phyloP scores from a whole-genome alignment of 176 grass and related monocot genomes.

The Luzula sylvatica region DNA sequence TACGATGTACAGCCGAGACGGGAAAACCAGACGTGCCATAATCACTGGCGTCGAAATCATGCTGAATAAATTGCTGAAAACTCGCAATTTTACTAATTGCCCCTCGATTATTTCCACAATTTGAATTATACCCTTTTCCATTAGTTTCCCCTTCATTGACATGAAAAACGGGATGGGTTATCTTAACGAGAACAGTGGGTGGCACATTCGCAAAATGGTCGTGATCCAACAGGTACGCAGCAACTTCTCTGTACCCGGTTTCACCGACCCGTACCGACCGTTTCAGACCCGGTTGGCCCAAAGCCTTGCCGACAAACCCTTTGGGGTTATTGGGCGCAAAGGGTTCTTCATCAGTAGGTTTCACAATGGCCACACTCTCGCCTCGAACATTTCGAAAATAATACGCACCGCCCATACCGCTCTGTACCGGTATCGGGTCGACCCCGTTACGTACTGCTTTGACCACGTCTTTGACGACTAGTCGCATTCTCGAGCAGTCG shows the following conservation, averaged over 20 bases:
- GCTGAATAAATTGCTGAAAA: constrained; percentile 72
- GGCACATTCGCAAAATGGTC: constrained; percentile 78
- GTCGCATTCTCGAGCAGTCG: constrained; percentile 53
- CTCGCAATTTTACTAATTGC: constrained; percentile 87
- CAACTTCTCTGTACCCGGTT: constrained; percentile 85
- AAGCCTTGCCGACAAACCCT: constrained; percentile 65
- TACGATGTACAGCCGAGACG: constrained; percentile 80
- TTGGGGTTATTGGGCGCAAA: constrained; percentile 97
- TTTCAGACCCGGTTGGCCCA: constrained; percentile 90
- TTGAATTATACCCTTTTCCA: constrained; percentile 24
- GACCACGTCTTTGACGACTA: constrained; percentile 60
- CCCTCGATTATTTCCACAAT: constrained; percentile 26
- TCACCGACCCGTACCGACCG: constrained; percentile 85
- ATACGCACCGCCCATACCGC: constrained; percentile 90
- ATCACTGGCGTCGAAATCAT: constrained; percentile 96
- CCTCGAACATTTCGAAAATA: constrained; percentile 68
- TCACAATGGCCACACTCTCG: constrained; percentile 82
- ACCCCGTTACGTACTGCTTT: constrained; percentile 67
- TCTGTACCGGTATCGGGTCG: constrained; percentile 58
- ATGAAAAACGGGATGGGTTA: constrained; percentile 75
- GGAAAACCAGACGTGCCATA: constrained; percentile 86
- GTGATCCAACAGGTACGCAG: constrained; percentile 73
- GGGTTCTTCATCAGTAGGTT: constrained; percentile 95
- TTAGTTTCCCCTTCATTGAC: constrained; percentile 45
- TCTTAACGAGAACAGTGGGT: constrained; percentile 78